Evolutionary conservation across 2,329 filamentous ascomycete genomes (phyloP).

Genomic region (Trichocomaceae sp.): DNA sequence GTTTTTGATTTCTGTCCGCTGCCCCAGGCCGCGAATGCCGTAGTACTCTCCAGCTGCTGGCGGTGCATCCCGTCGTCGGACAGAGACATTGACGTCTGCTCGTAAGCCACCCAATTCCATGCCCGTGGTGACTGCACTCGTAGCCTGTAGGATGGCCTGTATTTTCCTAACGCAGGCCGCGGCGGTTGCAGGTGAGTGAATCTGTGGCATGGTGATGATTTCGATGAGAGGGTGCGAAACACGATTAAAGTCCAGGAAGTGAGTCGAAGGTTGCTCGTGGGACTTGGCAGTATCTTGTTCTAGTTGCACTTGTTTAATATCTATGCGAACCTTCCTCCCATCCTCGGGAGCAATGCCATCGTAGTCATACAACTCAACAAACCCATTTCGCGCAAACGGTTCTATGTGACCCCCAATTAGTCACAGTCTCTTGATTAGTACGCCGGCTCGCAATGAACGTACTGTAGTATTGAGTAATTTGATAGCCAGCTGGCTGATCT

Average conservation of each 20-base stretch:
- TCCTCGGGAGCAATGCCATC: slow-evolving; percentile 76
- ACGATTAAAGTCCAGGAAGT: slow-evolving; percentile 89
- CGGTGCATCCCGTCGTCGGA: slow-evolving; percentile 55
- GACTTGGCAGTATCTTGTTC: slow-evolving; percentile 98
- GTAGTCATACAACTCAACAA: slow-evolving; percentile 61
- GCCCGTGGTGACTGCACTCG: slow-evolving; percentile 78
- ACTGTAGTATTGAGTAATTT: slow-evolving; percentile 93
- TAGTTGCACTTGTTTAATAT: slow-evolving; percentile 91
- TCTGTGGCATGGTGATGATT: slow-evolving; percentile 85
- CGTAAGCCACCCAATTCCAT: slow-evolving; percentile 90
- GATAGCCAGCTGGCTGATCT: slow-evolving; percentile 93
- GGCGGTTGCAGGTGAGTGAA: slow-evolving; percentile 80
- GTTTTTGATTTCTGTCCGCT: slow-evolving; percentile 96
- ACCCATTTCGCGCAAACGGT: slow-evolving; percentile 62
- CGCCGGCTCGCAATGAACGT: not conserved
- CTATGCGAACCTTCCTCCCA: slow-evolving; percentile 62
- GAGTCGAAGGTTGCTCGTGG: slow-evolving; percentile 63
- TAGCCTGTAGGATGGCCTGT: slow-evolving; percentile 68
- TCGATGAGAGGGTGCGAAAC: slow-evolving; percentile 87
- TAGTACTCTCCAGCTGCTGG: slow-evolving; percentile 45
- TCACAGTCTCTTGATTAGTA: not conserved
- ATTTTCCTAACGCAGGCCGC: slow-evolving; percentile 85
- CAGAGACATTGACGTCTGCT: slow-evolving; percentile 92
- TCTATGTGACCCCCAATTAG: slow-evolving; percentile 28
- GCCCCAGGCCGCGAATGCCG: slow-evolving; percentile 62